Evolutionary conservation across 495 filamentous ascomycete genomes (phyloP).

Genomic region (Podospora tetraspora): DNA sequence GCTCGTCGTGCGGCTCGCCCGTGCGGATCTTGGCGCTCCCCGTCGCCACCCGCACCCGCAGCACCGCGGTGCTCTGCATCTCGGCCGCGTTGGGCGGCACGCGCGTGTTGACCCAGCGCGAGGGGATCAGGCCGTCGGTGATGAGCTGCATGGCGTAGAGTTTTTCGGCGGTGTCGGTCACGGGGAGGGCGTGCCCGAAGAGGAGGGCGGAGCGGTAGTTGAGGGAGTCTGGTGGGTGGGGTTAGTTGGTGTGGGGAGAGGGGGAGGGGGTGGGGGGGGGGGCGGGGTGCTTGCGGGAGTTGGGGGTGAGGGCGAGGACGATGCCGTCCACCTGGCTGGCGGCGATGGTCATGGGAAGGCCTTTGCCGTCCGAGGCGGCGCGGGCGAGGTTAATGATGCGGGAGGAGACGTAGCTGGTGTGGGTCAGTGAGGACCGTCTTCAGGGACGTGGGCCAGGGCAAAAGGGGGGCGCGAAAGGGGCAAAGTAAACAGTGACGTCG

Average conservation of each 20-base stretch:
- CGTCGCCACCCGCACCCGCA: conserved; percentile 62
- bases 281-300: conserved; percentile 38
- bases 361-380: conserved; percentile 14
- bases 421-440: not conserved
- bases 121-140: conserved; percentile 65
- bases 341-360: conserved; percentile 62
- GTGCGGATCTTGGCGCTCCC: conserved; percentile 75
- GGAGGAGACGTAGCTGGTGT: conserved; percentile 59
- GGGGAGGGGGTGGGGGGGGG: not conserved
- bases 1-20: conserved; percentile 66
- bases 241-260: not conserved
- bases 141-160: conserved; percentile 78
- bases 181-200: conserved; percentile 67
- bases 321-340: conserved; percentile 65
- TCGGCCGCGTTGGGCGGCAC: conserved; percentile 69
- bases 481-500: not conserved
- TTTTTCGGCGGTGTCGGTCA: conserved; percentile 66
- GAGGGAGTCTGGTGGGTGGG: conserved; percentile 55
- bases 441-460: not conserved
- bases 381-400: conserved; percentile 68
- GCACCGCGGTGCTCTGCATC: conserved; percentile 69
- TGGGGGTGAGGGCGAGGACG: conserved; percentile 71
- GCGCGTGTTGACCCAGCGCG: conserved; percentile 65
- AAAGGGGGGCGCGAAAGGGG: not conserved
- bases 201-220: conserved; percentile 84